Conservation (phyloP, 495 filamentous ascomycete species). For the Clavariopsis aquatica region DNA sequence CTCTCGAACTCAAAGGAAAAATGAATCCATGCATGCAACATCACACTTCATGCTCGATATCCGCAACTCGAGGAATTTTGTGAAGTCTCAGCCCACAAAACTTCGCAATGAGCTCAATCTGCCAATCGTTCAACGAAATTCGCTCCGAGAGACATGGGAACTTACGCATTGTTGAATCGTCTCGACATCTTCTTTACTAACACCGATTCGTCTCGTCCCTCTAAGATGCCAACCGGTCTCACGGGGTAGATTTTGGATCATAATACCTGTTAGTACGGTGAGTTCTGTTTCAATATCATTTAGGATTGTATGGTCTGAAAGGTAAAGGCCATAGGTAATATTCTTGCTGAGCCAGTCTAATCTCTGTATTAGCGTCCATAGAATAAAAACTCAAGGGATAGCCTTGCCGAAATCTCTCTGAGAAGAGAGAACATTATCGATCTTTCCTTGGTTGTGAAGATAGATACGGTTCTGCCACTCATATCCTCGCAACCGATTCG, state of each 20-base stretch:
- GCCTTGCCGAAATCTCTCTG: constrained; percentile 43
- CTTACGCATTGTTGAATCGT: constrained; percentile 44
- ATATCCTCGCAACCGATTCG: constrained; percentile 39
- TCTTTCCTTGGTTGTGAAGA: constrained; percentile 36
- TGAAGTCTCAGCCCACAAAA: constrained; percentile 39
- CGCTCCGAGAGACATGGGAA: neutral
- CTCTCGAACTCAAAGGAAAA: neutral
- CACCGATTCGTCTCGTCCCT: constrained; percentile 40
- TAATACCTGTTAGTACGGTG: constrained; percentile 42
- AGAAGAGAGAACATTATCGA: constrained; percentile 36
- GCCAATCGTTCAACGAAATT: constrained; percentile 1
- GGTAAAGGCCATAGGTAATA: constrained; percentile 46
- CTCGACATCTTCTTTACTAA: constrained; percentile 43
- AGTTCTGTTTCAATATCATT: constrained; percentile 45
- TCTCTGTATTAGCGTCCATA: neutral
- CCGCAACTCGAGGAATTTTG: constrained; percentile 41
- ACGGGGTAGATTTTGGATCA: constrained; percentile 44
- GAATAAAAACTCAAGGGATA: neutral
- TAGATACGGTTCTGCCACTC: constrained; percentile 42
- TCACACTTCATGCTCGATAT: constrained; percentile 45
- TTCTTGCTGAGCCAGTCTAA: constrained; percentile 43
- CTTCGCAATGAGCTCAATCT: constrained; percentile 42
- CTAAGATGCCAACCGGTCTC: constrained; percentile 45
- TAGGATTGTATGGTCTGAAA: constrained; percentile 44
- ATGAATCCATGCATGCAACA: neutral